Evolutionary conservation across 805 yeast genomes (phyloP), one percentile per base, ranked within the genome.

Genomic region (Teunomyces kruisii): DNA sequence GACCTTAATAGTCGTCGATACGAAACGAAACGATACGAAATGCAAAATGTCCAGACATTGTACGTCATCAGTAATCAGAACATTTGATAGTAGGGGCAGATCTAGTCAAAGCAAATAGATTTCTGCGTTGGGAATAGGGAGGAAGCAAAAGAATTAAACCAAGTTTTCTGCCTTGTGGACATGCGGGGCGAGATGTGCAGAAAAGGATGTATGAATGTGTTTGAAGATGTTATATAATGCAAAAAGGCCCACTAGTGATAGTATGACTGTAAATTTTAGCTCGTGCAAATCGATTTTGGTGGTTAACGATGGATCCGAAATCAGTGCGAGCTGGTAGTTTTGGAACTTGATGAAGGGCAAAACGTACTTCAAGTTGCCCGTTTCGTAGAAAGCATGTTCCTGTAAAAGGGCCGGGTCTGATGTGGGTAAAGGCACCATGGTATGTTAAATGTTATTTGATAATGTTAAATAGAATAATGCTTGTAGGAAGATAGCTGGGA

Each of bases 361-460:
- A 5, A 59, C 49, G 45, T 58, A 50, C 39, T 57, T 58, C 17
- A 56, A 39, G 42, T 61, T 58, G 14, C 66, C 67, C 0, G 65
- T 49, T 10, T 61, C 66, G 43, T 64, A 62, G 52, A 58, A 64
- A 13, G 57, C 58, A 51, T 64, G 67, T 40, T 64, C 68, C 12
- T 49, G 40, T 39, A 59, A 49, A 42, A 59, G 49, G 28, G 42
- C 39, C 6, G 32, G 29, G 38, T 59, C 64, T 22, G 45, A 26
- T 6, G 54, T 44, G n/a, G 64, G 63, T 31, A 46, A 45, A 10
- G 64, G 64, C 17, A 57, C 50, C 62, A 57, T 57, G n/a, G 7
- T 22, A n/a, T 22, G 22, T 22, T 33, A n/a, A n/a, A 13, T 19
- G 22, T 19, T 19, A 8, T 26, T n/a, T n/a, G n/a, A n/a, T n/a